Evolutionary conservation across 148 eudicot species (phyloP).

Genomic region (Drosera capensis): DNA sequence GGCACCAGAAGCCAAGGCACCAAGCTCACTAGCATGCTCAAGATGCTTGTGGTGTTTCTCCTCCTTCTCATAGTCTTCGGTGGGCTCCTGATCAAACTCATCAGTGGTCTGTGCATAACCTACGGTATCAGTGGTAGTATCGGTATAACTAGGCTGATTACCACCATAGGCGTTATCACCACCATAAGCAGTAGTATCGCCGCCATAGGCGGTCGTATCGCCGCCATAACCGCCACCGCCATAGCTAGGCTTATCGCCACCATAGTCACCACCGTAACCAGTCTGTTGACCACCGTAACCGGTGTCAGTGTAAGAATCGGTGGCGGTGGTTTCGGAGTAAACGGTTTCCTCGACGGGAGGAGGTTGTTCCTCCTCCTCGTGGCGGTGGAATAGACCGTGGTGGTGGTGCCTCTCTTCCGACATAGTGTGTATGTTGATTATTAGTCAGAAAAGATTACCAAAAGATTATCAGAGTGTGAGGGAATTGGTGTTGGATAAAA

Average conservation of each 20-base stretch:
- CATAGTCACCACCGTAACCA: neutral
- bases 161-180: neutral
- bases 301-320: neutral
- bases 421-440: neutral
- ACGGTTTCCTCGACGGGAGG: neutral
- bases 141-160: neutral
- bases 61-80: constrained; percentile 10
- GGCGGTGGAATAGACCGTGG: neutral
- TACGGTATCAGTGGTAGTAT: neutral
- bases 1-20: constrained; percentile 11
- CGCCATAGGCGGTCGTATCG: neutral
- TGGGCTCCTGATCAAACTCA: neutral
- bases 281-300: neutral
- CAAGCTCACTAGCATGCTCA: constrained; percentile 11
- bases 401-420: neutral
- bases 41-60: constrained; percentile 13
- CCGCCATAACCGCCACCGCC: too few species aligned
- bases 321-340: neutral
- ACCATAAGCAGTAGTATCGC: neutral
- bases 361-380: neutral
- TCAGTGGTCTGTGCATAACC: neutral
- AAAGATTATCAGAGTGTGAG: too few species aligned
- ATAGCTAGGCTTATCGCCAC: too few species aligned
- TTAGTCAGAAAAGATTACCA: too few species aligned
- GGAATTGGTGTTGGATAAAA: too few species aligned